Evolutionary conservation across 2,329 filamentous ascomycete genomes (phyloP), one percentile per base, ranked within the genome.

Genomic region (Parafenestella ontariensis): DNA sequence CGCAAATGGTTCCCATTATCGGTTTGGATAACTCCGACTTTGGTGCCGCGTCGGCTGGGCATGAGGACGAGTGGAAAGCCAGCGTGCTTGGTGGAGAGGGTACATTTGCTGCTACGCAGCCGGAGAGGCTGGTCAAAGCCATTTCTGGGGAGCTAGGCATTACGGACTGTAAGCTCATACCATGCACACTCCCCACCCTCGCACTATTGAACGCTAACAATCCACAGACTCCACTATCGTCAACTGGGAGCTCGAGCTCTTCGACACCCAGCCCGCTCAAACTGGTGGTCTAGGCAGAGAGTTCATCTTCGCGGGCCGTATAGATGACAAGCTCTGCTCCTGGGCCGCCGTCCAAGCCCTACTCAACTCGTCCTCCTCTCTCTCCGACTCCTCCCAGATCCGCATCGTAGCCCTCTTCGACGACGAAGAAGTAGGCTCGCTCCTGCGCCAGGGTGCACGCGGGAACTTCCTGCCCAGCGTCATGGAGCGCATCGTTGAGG

Each of bases 241-340:
- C 52, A 96, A 95, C 79, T 99, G 95, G 95, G 95, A 99, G 73
- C 86, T 98, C 33, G 95, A 99, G 78, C 88, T 99, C 28, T 99
- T 89, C 72, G 95, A 98, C 77, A 85, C 86, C 3, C 92, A 97
- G 74, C 91, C 93, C 8, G 93, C 93, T 1, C 87, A 89, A 36
- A 84, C 92, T 17, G 89, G 91, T 62, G 95, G 95, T 11, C 77
- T 99, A 52, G 91, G 96, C 67, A 91, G 89, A 73, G 94, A 98
- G 67, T 89, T 99, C 74, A 96, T 99, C 77, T 96, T 94, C 62
- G 94, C 91, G 8, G 93, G 94, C 54, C 89, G 95, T 49, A 95
- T 98, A 64, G 95, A 99, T 73, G 95, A 99, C 79, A 98, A 97
- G 81, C 88, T 99, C 42, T 98, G 95, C 82, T 96, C 91, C 28